phyloP scores from a whole-genome alignment of 352 stramenopile genomes.

The Paralagenidium karlingii region DNA sequence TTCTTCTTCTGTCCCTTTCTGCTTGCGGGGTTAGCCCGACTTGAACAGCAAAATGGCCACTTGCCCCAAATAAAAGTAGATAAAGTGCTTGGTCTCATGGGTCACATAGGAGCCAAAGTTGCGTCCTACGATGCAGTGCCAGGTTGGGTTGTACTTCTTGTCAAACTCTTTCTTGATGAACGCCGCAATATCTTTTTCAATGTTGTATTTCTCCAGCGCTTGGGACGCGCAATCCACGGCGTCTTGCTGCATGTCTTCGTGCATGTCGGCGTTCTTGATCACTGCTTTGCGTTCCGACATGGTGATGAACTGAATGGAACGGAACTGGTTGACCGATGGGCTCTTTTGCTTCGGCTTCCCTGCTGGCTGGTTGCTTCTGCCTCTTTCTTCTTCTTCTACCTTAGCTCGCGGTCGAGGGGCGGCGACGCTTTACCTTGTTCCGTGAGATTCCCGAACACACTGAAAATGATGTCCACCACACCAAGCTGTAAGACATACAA shows the following conservation, averaged over 20 bases:
- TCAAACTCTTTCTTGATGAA: conserved; percentile 92
- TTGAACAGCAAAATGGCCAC: conserved; percentile 91
- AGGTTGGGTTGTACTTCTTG: conserved; percentile 88
- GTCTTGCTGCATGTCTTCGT: conserved; percentile 99
- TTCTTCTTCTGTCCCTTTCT: not conserved
- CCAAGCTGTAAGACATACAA: too few species aligned
- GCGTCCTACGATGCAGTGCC: conserved; percentile 91
- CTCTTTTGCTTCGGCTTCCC: too few species aligned
- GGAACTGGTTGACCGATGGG: too few species aligned
- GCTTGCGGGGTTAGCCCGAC: conserved; percentile 38
- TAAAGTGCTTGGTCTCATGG: conserved; percentile 91
- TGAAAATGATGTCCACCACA: too few species aligned
- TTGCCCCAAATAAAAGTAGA: conserved; percentile 94
- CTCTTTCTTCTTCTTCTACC: too few species aligned
- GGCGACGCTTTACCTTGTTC: too few species aligned
- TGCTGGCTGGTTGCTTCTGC: too few species aligned
- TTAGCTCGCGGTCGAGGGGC: too few species aligned
- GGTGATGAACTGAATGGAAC: too few species aligned
- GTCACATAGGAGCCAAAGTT: conserved; percentile 93
- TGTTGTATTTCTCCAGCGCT: conserved; percentile 99
- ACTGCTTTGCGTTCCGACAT: conserved; percentile 96
- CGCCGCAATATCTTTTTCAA: conserved; percentile 94
- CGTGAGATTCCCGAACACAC: too few species aligned
- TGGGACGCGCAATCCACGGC: conserved; percentile 97
- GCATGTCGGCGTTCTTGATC: conserved; percentile 99